A percentile compares a stretch with the other conserved stretches of the same genome.
Evolutionary conservation across 1,284 basidiomycete genomes (phyloP).

Genomic region (Trichosporon sp.): DNA sequence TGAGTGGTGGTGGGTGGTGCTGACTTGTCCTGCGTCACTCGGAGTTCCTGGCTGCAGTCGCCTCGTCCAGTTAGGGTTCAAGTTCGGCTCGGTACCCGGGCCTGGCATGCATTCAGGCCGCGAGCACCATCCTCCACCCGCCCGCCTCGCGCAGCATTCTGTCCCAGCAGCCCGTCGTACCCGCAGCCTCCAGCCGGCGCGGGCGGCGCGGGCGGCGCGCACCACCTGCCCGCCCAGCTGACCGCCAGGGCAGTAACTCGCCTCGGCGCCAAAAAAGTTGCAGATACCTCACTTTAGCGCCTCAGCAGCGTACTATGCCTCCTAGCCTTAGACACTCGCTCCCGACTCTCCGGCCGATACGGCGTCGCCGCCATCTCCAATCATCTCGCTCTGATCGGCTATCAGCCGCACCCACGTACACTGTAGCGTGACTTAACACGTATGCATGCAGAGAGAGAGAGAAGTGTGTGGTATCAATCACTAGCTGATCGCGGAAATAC

Average conservation of each 20-base stretch:
- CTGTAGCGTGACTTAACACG: background rate
- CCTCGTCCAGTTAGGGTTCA: background rate
- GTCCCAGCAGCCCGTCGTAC: no score
- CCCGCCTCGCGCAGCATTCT: background rate
- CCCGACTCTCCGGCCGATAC: no score
- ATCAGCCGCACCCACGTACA: background rate
- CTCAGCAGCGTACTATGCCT: no score
- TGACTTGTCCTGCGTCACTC: background rate
- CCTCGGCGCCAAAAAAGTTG: background rate
- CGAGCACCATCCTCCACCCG: background rate
- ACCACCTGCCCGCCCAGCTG: background rate
- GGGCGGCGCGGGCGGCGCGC: no score
- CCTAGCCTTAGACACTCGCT: no score
- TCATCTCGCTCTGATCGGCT: no score
- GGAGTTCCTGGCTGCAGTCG: background rate
- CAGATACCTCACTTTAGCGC: no score
- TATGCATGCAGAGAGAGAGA: conserved; percentile 23
- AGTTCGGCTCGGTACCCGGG: background rate
- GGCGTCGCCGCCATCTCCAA: no score
- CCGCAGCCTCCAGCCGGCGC: no score
- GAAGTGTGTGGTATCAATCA: conserved; percentile 15
- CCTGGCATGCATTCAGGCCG: background rate
- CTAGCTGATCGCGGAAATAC: conserved; percentile 10
- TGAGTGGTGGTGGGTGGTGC: background rate
- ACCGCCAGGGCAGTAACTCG: background rate